Evolutionary conservation across 352 stramenopile genomes (phyloP).

Genomic region (Halophytophthora polymorphica): DNA sequence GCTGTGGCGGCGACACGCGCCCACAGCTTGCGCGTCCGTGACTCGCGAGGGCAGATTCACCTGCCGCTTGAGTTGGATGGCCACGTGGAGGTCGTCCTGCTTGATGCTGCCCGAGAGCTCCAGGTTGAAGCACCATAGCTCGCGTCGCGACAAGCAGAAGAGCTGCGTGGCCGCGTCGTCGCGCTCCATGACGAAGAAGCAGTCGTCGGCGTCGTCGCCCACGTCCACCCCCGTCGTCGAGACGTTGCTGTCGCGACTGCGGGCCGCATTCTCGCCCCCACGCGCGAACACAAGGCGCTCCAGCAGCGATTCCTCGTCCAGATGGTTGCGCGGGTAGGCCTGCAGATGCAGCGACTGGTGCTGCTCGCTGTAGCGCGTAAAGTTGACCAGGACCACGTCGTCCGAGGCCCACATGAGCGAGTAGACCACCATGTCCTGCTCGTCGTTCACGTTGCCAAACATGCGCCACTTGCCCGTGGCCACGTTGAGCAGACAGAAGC

Average conservation of each 20-base stretch:
- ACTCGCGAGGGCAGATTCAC: slow-evolving; percentile 46
- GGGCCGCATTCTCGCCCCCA: slow-evolving; percentile 17
- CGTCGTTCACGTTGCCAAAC: slow-evolving; percentile 84
- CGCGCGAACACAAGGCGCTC: slow-evolving; percentile 42
- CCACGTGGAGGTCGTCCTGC: slow-evolving; percentile 34
- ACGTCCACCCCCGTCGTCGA: slow-evolving; percentile 4
- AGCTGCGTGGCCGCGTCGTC: slow-evolving; percentile 45
- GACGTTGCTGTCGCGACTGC: slow-evolving; percentile 7
- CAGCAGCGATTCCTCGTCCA: slow-evolving; percentile 64
- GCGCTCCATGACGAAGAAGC: slow-evolving; percentile 55
- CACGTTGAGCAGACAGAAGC: slow-evolving; percentile 72
- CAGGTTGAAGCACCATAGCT: slow-evolving; percentile 60
- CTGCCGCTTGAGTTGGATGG: slow-evolving; percentile 40
- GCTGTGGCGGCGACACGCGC: slow-evolving; percentile 8
- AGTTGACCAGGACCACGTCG: slow-evolving; percentile 62
- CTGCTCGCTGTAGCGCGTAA: slow-evolving; percentile 53
- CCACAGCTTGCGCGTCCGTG: slow-evolving; percentile 11
- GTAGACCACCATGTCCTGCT: slow-evolving; percentile 70
- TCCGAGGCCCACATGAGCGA: slow-evolving; percentile 64
- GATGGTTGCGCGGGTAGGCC: slow-evolving; percentile 71
- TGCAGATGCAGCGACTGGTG: slow-evolving; percentile 58
- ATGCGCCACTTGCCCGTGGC: slow-evolving; percentile 71
- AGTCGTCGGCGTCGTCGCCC: slow-evolving; percentile 22
- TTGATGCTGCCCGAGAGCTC: slow-evolving; percentile 38
- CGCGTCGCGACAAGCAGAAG: slow-evolving; percentile 53